Evolutionary conservation across 306 rosid genomes (phyloP).

Genomic region (Casuarina cunninghamiana): DNA sequence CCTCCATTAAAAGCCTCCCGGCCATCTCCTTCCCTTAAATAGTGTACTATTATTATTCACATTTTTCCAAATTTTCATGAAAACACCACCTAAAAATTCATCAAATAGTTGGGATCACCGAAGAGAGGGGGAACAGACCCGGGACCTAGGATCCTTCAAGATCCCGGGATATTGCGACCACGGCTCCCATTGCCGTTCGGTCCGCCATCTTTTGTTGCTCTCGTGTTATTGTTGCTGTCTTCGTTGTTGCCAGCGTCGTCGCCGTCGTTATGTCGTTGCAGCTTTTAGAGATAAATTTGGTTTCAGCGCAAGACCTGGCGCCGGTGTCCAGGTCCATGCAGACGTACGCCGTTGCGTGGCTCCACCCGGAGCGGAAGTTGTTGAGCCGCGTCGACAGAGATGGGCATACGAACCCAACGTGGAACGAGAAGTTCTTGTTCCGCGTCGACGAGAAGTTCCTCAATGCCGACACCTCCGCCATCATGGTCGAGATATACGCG

Average conservation of each 20-base stretch:
- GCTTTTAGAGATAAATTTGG: conserved; percentile 64
- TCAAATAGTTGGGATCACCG: no score
- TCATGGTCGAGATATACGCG: conserved; percentile 60
- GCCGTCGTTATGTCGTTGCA: conserved; percentile 31
- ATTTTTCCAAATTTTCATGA: no score
- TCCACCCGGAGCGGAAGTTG: conserved; percentile 55
- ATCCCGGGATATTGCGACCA: neutral
- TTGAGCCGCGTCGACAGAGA: conserved; percentile 46
- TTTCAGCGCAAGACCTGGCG: conserved; percentile 62
- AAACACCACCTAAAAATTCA: no score
- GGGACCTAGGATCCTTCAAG: no score
- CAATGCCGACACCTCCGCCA: conserved; percentile 29
- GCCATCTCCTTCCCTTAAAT: no score
- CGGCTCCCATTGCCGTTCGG: neutral
- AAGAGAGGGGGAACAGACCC: no score
- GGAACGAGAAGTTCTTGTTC: conserved; percentile 87
- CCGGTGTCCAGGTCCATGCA: conserved; percentile 43
- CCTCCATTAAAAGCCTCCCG: no score
- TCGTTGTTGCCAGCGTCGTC: conserved; percentile 5
- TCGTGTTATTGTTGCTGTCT: neutral
- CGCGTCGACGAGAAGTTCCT: conserved; percentile 54
- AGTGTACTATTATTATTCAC: no score
- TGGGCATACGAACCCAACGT: conserved; percentile 61
- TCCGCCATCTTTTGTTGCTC: neutral
- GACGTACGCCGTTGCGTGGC: conserved; percentile 75